Evolutionary conservation across 306 rosid genomes (phyloP).

Genomic region (Herpetospermum pedunculosum): DNA sequence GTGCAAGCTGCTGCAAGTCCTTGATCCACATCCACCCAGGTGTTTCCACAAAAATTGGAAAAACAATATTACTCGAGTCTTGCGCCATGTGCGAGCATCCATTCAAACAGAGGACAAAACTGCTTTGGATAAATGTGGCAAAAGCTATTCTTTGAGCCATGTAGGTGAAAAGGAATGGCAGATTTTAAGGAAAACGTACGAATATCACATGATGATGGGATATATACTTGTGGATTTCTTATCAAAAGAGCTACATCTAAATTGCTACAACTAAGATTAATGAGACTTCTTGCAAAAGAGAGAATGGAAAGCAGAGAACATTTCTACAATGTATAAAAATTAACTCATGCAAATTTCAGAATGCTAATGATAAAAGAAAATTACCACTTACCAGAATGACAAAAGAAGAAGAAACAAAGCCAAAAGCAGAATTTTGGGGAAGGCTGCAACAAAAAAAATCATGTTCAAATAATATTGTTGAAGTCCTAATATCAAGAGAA

Average conservation of each 20-base stretch:
- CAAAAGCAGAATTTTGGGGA: constrained; percentile 75
- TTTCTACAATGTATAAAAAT: not conserved
- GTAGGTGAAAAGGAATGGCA: not conserved
- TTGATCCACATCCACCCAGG: not conserved
- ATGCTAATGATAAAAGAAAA: not conserved
- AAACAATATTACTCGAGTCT: not conserved
- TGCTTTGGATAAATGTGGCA: not conserved
- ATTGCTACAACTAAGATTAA: not conserved
- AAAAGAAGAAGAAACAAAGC: constrained; percentile 95
- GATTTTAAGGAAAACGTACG: not conserved
- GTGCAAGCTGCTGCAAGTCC: not conserved
- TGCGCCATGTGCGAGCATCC: not conserved
- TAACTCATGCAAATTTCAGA: not conserved
- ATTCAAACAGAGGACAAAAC: not conserved
- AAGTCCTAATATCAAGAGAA: not conserved
- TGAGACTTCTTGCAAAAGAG: not conserved
- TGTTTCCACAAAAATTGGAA: not conserved
- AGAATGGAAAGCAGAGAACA: not conserved
- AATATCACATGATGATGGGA: not conserved
- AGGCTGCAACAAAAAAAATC: constrained; percentile 64
- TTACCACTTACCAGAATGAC: constrained; percentile 76
- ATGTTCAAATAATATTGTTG: constrained; percentile 20
- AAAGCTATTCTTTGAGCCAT: not conserved
- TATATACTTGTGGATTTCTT: not conserved
- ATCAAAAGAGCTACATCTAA: not conserved